These are phyloP conservation scores for Hypocreales sp. DNA, from an alignment of 2,329 filamentous ascomycete species.

Conservation along the genomic window DNA sequence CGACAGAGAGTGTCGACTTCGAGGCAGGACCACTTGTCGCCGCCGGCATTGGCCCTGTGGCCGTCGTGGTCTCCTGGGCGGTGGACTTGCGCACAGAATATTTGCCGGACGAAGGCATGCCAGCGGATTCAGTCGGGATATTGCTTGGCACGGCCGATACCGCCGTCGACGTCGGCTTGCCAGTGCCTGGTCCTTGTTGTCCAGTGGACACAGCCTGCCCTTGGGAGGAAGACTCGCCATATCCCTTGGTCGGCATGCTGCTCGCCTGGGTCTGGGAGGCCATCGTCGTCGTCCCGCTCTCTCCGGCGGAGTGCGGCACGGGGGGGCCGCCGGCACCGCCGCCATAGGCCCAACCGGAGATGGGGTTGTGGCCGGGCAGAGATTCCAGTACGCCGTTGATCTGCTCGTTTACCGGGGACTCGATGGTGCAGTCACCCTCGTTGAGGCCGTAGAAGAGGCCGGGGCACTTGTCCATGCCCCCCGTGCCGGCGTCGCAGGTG, in stretches of 20 bases:
- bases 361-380: conserved; percentile 39
- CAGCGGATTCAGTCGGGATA: no score
- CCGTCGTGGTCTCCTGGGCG: conserved; percentile 29
- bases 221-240: no score
- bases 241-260: no score
- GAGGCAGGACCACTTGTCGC: conserved; percentile 3
- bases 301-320: no score
- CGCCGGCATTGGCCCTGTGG: conserved; percentile 16
- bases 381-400: conserved; percentile 25
- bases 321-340: no score
- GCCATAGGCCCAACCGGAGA: conserved; percentile 36
- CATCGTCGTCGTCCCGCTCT: neutral
- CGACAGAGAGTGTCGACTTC: conserved; percentile 6
- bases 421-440: conserved; percentile 33
- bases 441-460: conserved; percentile 38
- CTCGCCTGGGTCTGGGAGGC: no score
- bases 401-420: conserved; percentile 28
- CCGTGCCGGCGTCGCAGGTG: conserved; percentile 43
- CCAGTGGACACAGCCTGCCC: no score
- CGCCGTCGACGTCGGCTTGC: no score
- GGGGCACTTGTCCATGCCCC: conserved; percentile 47
- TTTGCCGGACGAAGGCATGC: no score
- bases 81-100: conserved; percentile 17
- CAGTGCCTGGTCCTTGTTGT: no score
- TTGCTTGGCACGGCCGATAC: no score